phyloP scores from a whole-genome alignment of 352 stramenopile genomes.

The Globisporangium polare region DNA sequence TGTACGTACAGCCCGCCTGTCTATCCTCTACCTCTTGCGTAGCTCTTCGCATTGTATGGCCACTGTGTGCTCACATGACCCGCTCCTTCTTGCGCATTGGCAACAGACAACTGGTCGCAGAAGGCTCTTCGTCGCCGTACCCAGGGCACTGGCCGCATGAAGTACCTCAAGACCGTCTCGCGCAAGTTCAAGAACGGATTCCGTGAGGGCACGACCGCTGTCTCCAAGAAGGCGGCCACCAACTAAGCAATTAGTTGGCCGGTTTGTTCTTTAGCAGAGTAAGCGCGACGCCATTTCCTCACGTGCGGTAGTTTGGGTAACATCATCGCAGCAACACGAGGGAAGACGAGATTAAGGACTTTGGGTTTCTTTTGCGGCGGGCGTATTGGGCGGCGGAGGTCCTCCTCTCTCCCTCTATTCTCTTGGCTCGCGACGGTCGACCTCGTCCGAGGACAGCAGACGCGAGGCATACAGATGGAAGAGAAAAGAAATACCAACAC shows the following conservation, averaged over 20 bases:
- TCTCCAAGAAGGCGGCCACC: conserved; percentile 88
- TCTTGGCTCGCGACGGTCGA: background rate
- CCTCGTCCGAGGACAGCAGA: background rate
- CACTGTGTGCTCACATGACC: background rate
- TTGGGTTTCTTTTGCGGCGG: conserved; percentile 6
- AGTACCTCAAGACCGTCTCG: conserved; percentile 98
- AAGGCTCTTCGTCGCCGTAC: conserved; percentile 98
- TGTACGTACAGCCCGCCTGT: conserved; percentile 47
- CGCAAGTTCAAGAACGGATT: conserved; percentile 99
- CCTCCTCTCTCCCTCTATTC: background rate
- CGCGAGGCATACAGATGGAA: background rate
- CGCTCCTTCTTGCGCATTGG: conserved; percentile 6
- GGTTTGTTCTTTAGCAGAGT: conserved; percentile 1
- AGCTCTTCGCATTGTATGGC: background rate
- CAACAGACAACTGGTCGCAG: conserved; percentile 93
- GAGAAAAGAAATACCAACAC: background rate
- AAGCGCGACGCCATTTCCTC: conserved; percentile 9
- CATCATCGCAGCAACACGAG: conserved; percentile 16
- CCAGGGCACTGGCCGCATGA: conserved; percentile 97
- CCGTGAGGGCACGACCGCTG: conserved; percentile 89
- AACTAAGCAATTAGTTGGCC: conserved; percentile 58
- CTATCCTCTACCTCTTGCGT: conserved; percentile 1
- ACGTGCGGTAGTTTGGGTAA: conserved; percentile 29
- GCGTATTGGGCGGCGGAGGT: background rate
- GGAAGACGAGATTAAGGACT: conserved; percentile 15